Evolutionary conservation across 169 alveolate species (phyloP).

Genomic region (Plasmodium knowlesi): DNA sequence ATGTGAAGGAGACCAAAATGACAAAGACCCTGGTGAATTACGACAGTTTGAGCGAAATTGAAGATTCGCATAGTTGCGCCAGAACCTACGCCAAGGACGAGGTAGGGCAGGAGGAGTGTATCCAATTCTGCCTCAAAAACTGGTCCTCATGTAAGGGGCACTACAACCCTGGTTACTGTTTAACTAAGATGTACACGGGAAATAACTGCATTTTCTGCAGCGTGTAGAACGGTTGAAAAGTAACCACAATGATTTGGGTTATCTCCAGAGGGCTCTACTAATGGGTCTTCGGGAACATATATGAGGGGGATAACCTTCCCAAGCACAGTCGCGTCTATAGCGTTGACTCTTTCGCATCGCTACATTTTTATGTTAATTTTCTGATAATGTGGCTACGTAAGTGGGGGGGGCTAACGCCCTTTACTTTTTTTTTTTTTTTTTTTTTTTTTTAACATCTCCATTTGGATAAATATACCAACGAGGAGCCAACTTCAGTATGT

Average conservation of each 20-base stretch:
- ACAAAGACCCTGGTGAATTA: not conserved
- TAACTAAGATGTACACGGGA: constrained; percentile 8
- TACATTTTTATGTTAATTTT: not conserved
- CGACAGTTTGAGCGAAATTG: constrained; percentile 7
- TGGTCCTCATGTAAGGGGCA: constrained; percentile 14
- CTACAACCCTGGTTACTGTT: constrained; percentile 49
- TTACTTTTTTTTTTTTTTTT: constrained; percentile 7
- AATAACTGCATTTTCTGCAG: constrained; percentile 26
- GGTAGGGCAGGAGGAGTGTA: not conserved
- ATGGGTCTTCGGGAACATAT: not conserved
- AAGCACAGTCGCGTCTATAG: not conserved
- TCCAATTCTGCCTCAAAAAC: constrained; percentile 19
- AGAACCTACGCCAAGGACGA: constrained; percentile 2
- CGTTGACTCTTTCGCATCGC: not conserved
- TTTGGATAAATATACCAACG: not conserved
- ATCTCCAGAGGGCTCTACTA: not conserved
- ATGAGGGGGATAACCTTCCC: not conserved
- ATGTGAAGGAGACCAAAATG: constrained; percentile 13
- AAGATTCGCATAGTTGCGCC: constrained; percentile 13
- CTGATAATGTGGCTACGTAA: not conserved
- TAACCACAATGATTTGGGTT: not conserved
- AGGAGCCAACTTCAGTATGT: not conserved
- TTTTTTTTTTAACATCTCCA: not conserved
- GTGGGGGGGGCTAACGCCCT: not conserved
- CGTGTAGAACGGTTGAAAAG: not conserved